Evolutionary conservation across 2,329 filamentous ascomycete genomes (phyloP), one percentile per base, ranked within the genome.

Genomic region (Xenoacremonium recifei): DNA sequence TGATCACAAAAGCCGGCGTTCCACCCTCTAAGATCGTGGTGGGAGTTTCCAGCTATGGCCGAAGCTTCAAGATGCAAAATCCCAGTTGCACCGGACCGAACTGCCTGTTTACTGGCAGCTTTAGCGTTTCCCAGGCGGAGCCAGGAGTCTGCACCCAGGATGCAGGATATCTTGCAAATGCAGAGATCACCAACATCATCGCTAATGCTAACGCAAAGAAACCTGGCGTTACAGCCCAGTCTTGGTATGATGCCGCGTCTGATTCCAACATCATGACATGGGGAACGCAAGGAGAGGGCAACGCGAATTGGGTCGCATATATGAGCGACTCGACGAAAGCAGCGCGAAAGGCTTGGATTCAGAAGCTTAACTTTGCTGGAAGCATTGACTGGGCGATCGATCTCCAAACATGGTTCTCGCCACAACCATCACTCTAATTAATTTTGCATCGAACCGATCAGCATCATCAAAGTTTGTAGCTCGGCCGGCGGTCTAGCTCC

Each of bases 1-100:
- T 67, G 61, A 54, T 66, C 23, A 66, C 63, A 2, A 66, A 64
- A 35, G 62, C 63, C 2, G 63, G 63, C 3, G 64, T 64, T 0
- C 50, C 57, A 2, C 54, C 62, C 0, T 48, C 53, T 38, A 67
- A 64, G 50, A 33, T 63, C 5, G 39, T 62, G 11, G 48, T 63
- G 13, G 60, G 60, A 4, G 41, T 61, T n/a, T 46, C 55, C 9
- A 52, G 50, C 39, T 63, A 63, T 42, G 59, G 60, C 15, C 52
- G 60, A 4, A 55, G 50, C 39, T 63, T 62, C 48, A 43, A 39
- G 13, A 60, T 63, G 58, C 29, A 48, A 2, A 34, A 57, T 4
- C 32, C 56, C 6, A 49, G 42, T 12, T 62, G 60, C 43, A 53
- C 47, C 0, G 58, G 57, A 1, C 49, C 50, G 3, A 41, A 39